Conservation (phyloP, 441 rosid species). For the Aleurites moluccanus region DNA sequence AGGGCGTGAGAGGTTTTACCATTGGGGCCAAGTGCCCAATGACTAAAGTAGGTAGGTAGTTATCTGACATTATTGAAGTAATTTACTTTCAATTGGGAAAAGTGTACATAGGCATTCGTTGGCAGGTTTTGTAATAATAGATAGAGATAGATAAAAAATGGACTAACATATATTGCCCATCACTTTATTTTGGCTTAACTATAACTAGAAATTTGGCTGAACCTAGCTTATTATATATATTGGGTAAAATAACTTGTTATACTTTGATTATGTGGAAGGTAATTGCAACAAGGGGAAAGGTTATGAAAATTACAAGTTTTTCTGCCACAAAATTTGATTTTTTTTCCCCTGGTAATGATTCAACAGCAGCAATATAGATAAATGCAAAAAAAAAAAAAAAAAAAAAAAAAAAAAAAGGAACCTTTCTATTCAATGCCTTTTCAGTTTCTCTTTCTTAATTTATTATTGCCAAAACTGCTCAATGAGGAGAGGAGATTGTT, state of each 20-base stretch:
- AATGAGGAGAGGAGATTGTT: background rate
- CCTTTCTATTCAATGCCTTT: background rate
- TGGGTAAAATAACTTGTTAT: too few relatives aligned
- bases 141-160: too few relatives aligned
- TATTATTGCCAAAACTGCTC: background rate
- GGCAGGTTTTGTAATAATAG: background rate
- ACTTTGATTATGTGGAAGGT: too few relatives aligned
- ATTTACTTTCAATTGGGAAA: background rate
- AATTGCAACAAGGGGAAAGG: too few relatives aligned
- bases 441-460: background rate
- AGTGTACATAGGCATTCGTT: background rate
- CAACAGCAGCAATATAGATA: background rate
- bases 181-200: background rate
- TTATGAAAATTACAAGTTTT: too few relatives aligned
- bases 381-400: background rate
- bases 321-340: background rate
- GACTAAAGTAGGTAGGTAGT: background rate
- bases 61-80: background rate
- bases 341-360: background rate
- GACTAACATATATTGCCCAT: background rate
- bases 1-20: too few relatives aligned
- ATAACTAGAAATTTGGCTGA: conserved; percentile 2
- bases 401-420: background rate
- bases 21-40: too few relatives aligned
- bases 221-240: background rate